Evolutionary conservation across 768 basidiomycete genomes (phyloP), one percentile per base, ranked within the genome.

Genomic region (Lactarius deliciosus): DNA sequence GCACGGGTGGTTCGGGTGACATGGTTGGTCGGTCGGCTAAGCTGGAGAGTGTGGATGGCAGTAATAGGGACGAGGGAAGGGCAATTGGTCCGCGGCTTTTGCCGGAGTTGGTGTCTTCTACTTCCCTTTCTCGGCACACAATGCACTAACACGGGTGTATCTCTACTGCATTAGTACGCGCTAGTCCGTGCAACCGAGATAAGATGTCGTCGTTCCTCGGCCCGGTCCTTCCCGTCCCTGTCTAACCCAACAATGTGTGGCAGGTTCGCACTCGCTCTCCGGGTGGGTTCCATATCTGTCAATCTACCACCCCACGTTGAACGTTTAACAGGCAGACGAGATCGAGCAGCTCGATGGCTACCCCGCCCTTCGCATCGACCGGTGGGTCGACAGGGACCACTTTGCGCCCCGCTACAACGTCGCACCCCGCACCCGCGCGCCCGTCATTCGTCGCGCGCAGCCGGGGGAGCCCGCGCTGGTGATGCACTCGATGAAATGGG

Each of bases 401-500:
- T 91, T 88, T 63, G 72, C 85, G 47, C 82, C 82, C 16, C 69
- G 92, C 63, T 91, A 92, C 74, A 96, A 96, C 74, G 85, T 95
- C 66, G 92, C 94, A 0, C 94, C 94, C 0, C 88, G 88, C 55
- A 84, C 90, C 0, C 81, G 88, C 59, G 89, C 87, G 0, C 91
- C 93, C 25, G 90, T 96, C 41, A 79, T 96, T 38, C 78, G 81
- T 34, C 83, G 86, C 57, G 69, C 34, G 38, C 36, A 64, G 22
- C 61, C 61, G 10, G 64, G 67, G 36, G 54, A 71, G 41, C 13
- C 72, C n/a, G 36, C 75, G 15, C 76, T 87, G 22, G 78, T 90
- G 28, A 74, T 96, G 68, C 90, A 92, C 41, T 89, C 90, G 0
- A 94, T 93, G 92, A 88, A 83, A 65, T 98, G 95, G 95, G 95